Evolutionary conservation across 495 filamentous ascomycete species (phyloP).

Genomic region (Podospora pseudoanserina): DNA sequence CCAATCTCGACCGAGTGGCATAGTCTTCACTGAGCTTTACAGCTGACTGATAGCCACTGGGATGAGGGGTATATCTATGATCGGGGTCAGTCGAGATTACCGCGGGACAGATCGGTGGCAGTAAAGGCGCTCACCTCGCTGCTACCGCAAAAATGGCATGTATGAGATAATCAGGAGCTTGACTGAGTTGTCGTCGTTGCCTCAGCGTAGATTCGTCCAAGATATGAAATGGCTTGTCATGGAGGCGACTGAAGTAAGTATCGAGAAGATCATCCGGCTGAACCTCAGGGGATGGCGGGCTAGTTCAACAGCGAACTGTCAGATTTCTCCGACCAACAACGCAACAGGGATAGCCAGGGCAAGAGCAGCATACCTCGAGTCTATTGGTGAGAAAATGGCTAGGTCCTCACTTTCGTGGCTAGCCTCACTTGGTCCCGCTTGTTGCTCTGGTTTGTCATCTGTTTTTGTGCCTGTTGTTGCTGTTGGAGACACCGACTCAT

Average conservation of each 20-base stretch:
- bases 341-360: not conserved
- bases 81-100: slow-evolving; percentile 13
- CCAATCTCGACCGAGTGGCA: slow-evolving; percentile 59
- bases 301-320: slow-evolving; percentile 8
- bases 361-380: slow-evolving; percentile 11
- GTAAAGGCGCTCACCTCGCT: slow-evolving; percentile 49
- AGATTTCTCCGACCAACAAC: not conserved
- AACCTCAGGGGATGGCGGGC: slow-evolving; percentile 40
- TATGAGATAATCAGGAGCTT: slow-evolving; percentile 59
- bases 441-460: not conserved
- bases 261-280: slow-evolving; percentile 64
- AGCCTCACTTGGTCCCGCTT: not conserved
- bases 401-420: slow-evolving; percentile 18
- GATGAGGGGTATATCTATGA: slow-evolving; percentile 59
- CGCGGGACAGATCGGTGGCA: not conserved
- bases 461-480: slow-evolving; percentile 7
- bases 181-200: slow-evolving; percentile 61
- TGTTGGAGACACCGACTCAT: slow-evolving; percentile 20
- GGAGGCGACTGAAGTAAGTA: slow-evolving; percentile 69
- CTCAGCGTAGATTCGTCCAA: slow-evolving; percentile 68
- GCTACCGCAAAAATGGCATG: slow-evolving; percentile 73
- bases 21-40: slow-evolving; percentile 63
- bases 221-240: slow-evolving; percentile 74
- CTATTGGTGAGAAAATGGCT: slow-evolving; percentile 15
- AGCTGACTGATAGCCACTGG: slow-evolving; percentile 57